Conservation (phyloP, 2,329 filamentous ascomycete species). For the Alternaria atra region DNA sequence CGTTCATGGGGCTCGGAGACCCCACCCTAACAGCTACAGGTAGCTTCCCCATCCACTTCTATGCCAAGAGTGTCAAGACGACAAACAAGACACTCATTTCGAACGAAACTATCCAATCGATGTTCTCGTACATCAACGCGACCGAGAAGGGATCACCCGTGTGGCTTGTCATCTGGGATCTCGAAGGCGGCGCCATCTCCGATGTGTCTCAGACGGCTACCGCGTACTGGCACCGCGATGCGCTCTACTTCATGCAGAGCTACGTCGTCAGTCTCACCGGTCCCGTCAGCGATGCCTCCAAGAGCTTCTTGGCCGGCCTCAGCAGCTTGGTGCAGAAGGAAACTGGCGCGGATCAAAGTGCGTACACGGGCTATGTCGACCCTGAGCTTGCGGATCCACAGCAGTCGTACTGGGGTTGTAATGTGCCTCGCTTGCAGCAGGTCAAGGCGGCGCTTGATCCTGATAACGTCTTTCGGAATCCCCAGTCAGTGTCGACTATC, state of each 20-base stretch:
- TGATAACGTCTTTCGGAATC: slow-evolving; percentile 4
- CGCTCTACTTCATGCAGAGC: slow-evolving; percentile 4
- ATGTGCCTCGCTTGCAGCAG: neutral
- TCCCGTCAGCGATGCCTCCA: neutral
- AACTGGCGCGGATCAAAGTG: neutral
- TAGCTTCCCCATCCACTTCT: neutral
- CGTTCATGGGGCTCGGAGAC: neutral
- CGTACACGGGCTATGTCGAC: slow-evolving; percentile 1
- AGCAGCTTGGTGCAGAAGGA: neutral
- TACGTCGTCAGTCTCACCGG: neutral
- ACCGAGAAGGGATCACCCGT: slow-evolving; percentile 2
- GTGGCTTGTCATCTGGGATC: slow-evolving; percentile 4
- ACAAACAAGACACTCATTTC: neutral
- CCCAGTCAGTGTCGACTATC: neutral
- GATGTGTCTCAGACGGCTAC: slow-evolving; percentile 1
- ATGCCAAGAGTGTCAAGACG: slow-evolving; percentile 5
- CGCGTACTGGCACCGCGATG: slow-evolving; percentile 5
- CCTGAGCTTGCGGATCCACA: slow-evolving; percentile 1
- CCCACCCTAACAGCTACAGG: neutral
- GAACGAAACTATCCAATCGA: neutral
- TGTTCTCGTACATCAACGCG: slow-evolving; percentile 3
- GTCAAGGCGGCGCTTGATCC: neutral
- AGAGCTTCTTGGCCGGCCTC: slow-evolving; percentile 3
- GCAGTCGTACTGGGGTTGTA: slow-evolving; percentile 3
- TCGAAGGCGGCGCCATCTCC: slow-evolving; percentile 1